Evolutionary conservation across 306 rosid genomes (phyloP).

Genomic region (Prunus fruticosa): DNA sequence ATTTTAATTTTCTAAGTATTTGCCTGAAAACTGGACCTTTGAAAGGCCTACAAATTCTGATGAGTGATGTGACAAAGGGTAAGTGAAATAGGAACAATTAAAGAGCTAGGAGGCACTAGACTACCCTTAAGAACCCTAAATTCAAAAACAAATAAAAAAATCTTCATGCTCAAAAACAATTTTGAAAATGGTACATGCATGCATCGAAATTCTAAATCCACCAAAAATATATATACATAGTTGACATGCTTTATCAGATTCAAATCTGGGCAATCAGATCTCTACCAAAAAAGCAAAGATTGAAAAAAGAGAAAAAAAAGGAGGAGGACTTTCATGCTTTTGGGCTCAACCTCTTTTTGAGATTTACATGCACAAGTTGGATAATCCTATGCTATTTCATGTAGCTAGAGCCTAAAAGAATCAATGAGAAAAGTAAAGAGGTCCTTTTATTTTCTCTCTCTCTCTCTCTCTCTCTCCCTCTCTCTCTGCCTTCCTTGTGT

Average conservation of each 20-base stretch:
- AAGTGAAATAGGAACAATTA: neutral
- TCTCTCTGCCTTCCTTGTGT: neutral
- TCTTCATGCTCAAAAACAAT: neutral
- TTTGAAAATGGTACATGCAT: neutral
- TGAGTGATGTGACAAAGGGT: slow-evolving; percentile 2
- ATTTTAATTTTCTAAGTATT: slow-evolving; percentile 1
- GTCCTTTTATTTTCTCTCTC: neutral
- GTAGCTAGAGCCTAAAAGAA: slow-evolving; percentile 2
- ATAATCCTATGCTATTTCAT: slow-evolving; percentile 17
- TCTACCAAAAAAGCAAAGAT: neutral
- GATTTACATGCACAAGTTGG: slow-evolving; percentile 17
- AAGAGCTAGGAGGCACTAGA: neutral
- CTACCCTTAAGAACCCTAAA: too few relatives aligned
- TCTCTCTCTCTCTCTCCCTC: too few relatives aligned
- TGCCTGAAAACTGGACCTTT: neutral
- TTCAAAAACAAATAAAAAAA: too few relatives aligned
- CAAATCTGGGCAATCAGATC: slow-evolving; percentile 16
- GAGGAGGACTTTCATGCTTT: slow-evolving; percentile 3
- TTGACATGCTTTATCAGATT: neutral
- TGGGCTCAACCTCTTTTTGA: neutral
- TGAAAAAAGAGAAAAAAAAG: neutral
- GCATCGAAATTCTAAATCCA: neutral
- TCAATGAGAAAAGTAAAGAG: slow-evolving; percentile 10
- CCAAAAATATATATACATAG: neutral
- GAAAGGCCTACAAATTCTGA: slow-evolving; percentile 3